Base-by-base conservation (phyloP, 1,284 basidiomycete species). In the Rhodotorula sp. region DNA sequence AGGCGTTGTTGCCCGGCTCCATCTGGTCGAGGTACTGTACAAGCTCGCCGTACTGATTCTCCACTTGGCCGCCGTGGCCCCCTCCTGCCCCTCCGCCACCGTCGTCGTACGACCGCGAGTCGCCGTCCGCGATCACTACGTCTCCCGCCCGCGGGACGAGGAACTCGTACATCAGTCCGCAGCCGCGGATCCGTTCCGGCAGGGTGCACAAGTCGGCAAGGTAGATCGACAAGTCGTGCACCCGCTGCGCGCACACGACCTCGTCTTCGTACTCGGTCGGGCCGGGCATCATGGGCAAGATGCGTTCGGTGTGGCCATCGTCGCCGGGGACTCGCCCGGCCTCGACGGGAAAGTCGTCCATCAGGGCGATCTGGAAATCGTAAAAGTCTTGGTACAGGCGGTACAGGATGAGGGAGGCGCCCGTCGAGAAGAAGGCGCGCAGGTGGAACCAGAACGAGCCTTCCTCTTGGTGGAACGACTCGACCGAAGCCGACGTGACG, bases 361-460 rank as follows among this genome's bases (percentile, higher is more conserved):
- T 87, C 51, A 99, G 86, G 15, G 87, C 85, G 67, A 97, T 91
- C 80, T 99, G 97, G 81, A 98, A 98, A 79, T 96, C 93, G 84
- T 96, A 97, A 82, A 99, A 99, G 81, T 99, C 95, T 79, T 97
- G 92, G 84, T 99, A 99, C 23, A 93, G 88, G 64, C 97, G 88
- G 83, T 97, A 98, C 56, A 99, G 86, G 75, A 95, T 89, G 65
- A 99, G 88, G 86, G 86, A 54, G 87, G 89, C 57, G 89, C 85
- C 52, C 80, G 79, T 64, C 85, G 85, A 89, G 82, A 90, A 98
- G 60, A 89, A 83, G 59, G 91, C 94, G 79, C 96, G 89, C 63
- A 98, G 87, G 52, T 94, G 89, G 87, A 98, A 99, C 94, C 96
- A 98, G 82, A 94, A 98, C 79, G 96, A 91, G 21, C 93, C 90